Evolutionary conservation across 768 basidiomycete species (phyloP).

Genomic region (Auricularia auricula-judae): DNA sequence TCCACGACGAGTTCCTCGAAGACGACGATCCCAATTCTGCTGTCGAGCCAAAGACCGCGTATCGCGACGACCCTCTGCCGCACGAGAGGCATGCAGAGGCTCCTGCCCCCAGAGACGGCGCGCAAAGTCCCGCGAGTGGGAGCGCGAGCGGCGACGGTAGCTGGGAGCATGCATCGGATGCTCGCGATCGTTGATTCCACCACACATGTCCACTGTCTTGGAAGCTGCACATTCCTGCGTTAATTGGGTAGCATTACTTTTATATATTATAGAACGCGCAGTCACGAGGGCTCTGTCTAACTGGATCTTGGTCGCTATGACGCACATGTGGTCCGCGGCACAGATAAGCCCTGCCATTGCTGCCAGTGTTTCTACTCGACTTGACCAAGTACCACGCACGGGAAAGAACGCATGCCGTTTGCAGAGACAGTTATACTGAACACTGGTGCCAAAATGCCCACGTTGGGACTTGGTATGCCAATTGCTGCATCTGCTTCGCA

Average conservation of each 20-base stretch:
- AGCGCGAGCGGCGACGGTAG: slow-evolving; percentile 52
- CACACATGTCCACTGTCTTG: neutral
- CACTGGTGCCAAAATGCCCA: slow-evolving; percentile 69
- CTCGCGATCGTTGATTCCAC: neutral
- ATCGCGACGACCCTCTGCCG: slow-evolving; percentile 45
- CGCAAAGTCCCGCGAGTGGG: slow-evolving; percentile 25
- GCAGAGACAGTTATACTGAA: slow-evolving; percentile 51
- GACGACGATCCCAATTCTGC: slow-evolving; percentile 50
- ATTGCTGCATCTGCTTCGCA: neutral
- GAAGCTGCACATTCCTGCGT: neutral
- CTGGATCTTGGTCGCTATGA: too few species aligned
- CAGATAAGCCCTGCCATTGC: too few species aligned
- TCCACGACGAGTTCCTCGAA: slow-evolving; percentile 75
- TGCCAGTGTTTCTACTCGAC: neutral
- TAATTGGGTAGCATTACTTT: too few species aligned
- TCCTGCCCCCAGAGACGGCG: slow-evolving; percentile 5
- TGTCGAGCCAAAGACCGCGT: slow-evolving; percentile 17
- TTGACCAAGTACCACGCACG: too few species aligned
- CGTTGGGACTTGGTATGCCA: slow-evolving; percentile 48
- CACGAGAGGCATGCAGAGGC: slow-evolving; percentile 6
- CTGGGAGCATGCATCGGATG: slow-evolving; percentile 41
- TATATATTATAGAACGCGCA: too few species aligned
- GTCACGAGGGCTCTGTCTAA: too few species aligned
- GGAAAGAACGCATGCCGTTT: slow-evolving; percentile 20
- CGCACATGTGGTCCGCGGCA: too few species aligned